A percentile compares a stretch with the other conserved stretches of the same genome.
Evolutionary conservation across 805 yeast genomes (phyloP).

Genomic region (Priceomyces castillae): DNA sequence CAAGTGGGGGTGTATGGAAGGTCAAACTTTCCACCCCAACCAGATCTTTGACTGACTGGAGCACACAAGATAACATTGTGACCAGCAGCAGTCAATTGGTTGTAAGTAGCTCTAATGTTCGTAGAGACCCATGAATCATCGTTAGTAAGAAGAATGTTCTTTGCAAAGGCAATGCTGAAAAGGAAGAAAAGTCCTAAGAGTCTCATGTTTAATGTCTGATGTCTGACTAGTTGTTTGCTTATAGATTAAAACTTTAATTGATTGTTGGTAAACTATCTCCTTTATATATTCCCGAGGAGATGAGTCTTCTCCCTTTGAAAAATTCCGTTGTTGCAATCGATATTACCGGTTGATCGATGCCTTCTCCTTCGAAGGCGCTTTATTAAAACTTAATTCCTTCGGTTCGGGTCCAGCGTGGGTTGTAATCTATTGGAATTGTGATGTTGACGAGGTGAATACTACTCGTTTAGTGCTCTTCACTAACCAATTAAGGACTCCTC

Average conservation of each 20-base stretch:
- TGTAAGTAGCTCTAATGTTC: conserved; percentile 55
- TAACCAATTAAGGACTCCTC: not conserved
- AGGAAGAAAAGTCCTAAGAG: conserved; percentile 1
- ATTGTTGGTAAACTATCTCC: no score
- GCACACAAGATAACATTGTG: conserved; percentile 50
- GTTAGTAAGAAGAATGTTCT: conserved; percentile 34
- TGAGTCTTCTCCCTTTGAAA: no score
- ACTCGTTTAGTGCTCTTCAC: not conserved
- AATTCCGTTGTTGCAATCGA: no score
- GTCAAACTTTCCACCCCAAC: conserved; percentile 54
- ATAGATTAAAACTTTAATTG: no score
- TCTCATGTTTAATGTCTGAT: conserved; percentile 1
- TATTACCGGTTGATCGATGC: not conserved
- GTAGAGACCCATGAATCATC: conserved; percentile 60
- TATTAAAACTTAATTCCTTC: no score
- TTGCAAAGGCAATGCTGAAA: conserved; percentile 11
- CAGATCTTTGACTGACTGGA: conserved; percentile 50
- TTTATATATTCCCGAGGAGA: no score
- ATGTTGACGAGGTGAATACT: not conserved
- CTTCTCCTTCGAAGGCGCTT: not conserved
- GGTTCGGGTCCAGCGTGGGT: not conserved
- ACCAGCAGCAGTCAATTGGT: conserved; percentile 46
- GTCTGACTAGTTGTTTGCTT: no score
- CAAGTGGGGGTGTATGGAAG: conserved; percentile 36
- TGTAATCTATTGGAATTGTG: not conserved